phyloP scores from a whole-genome alignment of 2,329 filamentous ascomycete genomes.

The Canariomyces notabilis region DNA sequence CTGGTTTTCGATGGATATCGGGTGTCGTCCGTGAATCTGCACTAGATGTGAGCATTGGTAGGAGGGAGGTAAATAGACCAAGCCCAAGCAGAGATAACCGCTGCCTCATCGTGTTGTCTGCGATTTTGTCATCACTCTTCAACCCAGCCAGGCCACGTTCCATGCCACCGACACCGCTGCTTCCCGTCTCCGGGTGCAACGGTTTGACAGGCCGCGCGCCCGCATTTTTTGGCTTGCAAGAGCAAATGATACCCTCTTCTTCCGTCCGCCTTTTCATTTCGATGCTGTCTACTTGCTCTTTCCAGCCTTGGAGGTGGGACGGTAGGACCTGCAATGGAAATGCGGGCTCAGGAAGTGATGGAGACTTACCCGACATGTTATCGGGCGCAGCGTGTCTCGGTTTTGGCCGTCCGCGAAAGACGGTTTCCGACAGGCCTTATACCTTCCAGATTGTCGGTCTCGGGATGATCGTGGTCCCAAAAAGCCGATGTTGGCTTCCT shows the following conservation, averaged over 20 bases:
- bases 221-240: neutral
- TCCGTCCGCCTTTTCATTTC: neutral
- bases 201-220: neutral
- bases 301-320: constrained; percentile 24
- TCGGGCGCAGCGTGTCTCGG: constrained; percentile 29
- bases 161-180: neutral
- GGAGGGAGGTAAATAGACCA: constrained; percentile 17
- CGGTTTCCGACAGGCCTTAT: neutral
- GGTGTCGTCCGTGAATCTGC: constrained; percentile 12
- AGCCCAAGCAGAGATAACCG: constrained; percentile 15
- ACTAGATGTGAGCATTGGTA: constrained; percentile 21
- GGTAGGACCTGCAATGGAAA: constrained; percentile 35
- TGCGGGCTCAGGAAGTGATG: constrained; percentile 30
- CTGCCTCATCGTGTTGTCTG: constrained; percentile 5
- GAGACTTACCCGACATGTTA: constrained; percentile 44
- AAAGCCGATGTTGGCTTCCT: constrained; percentile 4
- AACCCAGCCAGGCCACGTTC: neutral
- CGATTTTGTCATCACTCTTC: neutral
- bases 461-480: constrained; percentile 14
- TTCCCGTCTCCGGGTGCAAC: neutral
- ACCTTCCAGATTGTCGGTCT: constrained; percentile 4
- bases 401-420: constrained; percentile 14
- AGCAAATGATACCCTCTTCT: neutral
- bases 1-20: constrained; percentile 14
- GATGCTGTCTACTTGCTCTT: neutral